A percentile compares a stretch with the other conserved stretches of the same genome.
Evolutionary conservation across 352 stramenopile genomes (phyloP).

Genomic region (Lagenidium sp.): DNA sequence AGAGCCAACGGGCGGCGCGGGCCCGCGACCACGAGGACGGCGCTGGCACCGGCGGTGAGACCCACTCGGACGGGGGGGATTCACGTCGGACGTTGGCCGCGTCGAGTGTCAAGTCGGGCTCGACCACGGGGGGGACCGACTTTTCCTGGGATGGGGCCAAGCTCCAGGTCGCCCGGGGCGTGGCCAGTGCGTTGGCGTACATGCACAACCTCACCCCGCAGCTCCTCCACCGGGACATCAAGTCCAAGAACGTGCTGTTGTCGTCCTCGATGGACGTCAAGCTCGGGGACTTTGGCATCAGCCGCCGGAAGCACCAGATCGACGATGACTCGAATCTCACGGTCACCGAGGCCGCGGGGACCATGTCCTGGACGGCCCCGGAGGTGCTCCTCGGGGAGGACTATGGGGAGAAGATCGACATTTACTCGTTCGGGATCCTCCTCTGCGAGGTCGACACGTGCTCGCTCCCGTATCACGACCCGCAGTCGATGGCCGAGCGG

Average conservation of each 20-base stretch:
- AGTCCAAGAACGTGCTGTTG: slow-evolving; percentile 85
- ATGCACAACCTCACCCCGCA: slow-evolving; percentile 69
- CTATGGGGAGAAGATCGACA: slow-evolving; percentile 71
- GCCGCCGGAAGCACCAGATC: slow-evolving; percentile 30
- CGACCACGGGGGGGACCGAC: slow-evolving; percentile 5
- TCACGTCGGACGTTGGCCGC: too few relatives aligned
- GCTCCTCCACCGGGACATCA: slow-evolving; percentile 82
- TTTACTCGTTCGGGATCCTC: slow-evolving; percentile 70
- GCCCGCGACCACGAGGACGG: background rate
- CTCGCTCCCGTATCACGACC: slow-evolving; percentile 55
- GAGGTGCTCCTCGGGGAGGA: slow-evolving; percentile 53
- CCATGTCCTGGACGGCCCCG: slow-evolving; percentile 56
- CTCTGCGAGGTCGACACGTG: slow-evolving; percentile 67
- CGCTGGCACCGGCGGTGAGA: slow-evolving; percentile 3
- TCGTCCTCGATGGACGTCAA: slow-evolving; percentile 38
- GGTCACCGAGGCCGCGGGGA: slow-evolving; percentile 34
- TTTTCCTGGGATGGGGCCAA: slow-evolving; percentile 50
- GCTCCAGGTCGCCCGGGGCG: slow-evolving; percentile 37
- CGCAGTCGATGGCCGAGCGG: slow-evolving; percentile 22
- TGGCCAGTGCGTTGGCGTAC: slow-evolving; percentile 66
- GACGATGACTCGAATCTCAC: slow-evolving; percentile 41
- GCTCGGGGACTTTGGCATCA: slow-evolving; percentile 42
- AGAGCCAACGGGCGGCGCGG: background rate
- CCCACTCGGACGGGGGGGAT: slow-evolving; percentile 11
- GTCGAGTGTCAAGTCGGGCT: too few relatives aligned